A percentile compares a stretch with the other conserved stretches of the same genome.
Conservation (phyloP, 2,329 filamentous ascomycete species). For the Coniosporium tulheliwenetii region DNA sequence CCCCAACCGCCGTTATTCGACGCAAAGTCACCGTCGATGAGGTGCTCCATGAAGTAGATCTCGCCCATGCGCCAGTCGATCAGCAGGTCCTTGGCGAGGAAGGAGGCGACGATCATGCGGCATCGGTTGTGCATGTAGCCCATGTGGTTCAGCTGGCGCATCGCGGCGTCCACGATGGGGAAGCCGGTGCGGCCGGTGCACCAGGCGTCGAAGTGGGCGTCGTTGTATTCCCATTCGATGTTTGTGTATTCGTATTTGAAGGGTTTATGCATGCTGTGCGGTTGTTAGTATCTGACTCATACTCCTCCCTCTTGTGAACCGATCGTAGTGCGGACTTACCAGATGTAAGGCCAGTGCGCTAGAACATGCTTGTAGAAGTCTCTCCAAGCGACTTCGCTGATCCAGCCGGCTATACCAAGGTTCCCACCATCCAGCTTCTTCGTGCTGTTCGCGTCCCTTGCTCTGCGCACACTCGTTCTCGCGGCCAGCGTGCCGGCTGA, state of each 20-base stretch:
- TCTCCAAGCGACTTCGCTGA: constrained; percentile 71
- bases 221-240: constrained; percentile 66
- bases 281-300: constrained; percentile 3
- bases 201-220: constrained; percentile 57
- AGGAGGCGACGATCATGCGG: constrained; percentile 72
- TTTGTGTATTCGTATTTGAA: constrained; percentile 77
- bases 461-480: constrained; percentile 48
- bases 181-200: constrained; percentile 59
- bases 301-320: too few species aligned
- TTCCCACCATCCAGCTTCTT: constrained; percentile 50
- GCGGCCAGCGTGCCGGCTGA: constrained; percentile 53
- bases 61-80: constrained; percentile 77
- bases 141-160: constrained; percentile 55
- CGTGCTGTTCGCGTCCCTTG: constrained; percentile 45
- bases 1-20: constrained; percentile 63
- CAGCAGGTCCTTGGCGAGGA: constrained; percentile 64
- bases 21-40: constrained; percentile 67
- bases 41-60: constrained; percentile 64
- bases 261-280: constrained; percentile 49
- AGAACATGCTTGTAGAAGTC: constrained; percentile 83
- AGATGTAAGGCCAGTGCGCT: constrained; percentile 71
- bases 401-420: constrained; percentile 55
- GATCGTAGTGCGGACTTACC: constrained; percentile 27
- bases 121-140: constrained; percentile 77
- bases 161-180: constrained; percentile 73